Base-by-base conservation (phyloP, 805 yeast species). In the Candida michaelii region DNA sequence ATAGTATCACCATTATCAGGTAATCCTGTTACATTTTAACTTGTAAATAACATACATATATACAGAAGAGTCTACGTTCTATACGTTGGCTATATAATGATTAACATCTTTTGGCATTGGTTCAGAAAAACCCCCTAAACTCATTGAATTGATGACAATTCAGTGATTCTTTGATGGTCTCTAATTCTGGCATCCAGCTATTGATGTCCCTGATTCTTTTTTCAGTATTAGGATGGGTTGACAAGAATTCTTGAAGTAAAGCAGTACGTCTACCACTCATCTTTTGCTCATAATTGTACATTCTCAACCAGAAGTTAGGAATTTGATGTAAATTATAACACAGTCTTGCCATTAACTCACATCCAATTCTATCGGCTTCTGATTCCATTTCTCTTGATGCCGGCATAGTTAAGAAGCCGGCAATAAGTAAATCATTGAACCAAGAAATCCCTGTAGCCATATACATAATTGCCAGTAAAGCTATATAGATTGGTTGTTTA, bases 281-380 rank as follows among this genome's bases (percentile, higher is more conserved):
- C 16, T 62, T 33, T n/a, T 49, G 39, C 49, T 70, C 74, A 42
- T 49, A 60, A 17, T 42, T 40, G 25, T 77, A 62, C 97, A 91
- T 90, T 43, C 96, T 73, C 40, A 73, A 62, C 99, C 99, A 93
- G 44, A 93, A 74, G 9, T 65, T 66, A 1, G 84, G 78, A 0
- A 96, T 85, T 51, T 82, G 88, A 13, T 66, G 65, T 5, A 96
- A 89, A 49, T 90, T 68, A 61, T 74, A 93, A 59, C 99, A 93
- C 36, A 95, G 95, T 45, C 81, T 70, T 2, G 96, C 79, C 96
- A 91, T 87, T 51, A 91, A 72, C 81, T 89, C 84, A 46, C 93
- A 68, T 0, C 99, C 99, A 23, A 93, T 90, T 54, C 83, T 83
- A 63, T 93, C 99, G 0, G 99, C 98, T 61, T 93, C 99, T 0